Conservation (phyloP, 2,329 filamentous ascomycete species). For the Scedosporium dehoogii region DNA sequence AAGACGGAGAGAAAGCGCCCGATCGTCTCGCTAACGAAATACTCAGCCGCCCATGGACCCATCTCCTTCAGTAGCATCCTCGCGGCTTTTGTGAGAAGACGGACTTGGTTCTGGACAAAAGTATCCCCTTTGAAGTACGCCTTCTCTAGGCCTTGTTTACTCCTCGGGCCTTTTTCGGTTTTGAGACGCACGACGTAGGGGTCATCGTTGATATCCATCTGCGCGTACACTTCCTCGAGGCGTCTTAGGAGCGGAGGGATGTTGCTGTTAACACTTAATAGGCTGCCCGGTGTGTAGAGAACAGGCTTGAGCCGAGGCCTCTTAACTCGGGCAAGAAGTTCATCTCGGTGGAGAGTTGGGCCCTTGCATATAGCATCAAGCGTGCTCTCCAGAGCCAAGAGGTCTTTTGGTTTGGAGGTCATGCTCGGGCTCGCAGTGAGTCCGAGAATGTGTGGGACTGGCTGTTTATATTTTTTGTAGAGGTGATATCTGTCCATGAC, state of each 20-base stretch:
- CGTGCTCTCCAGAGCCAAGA: constrained; percentile 56
- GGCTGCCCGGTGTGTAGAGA: constrained; percentile 17
- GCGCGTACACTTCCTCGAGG: constrained; percentile 15
- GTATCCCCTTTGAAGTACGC: constrained; percentile 36
- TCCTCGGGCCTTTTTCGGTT: constrained; percentile 29
- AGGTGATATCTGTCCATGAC: constrained; percentile 66
- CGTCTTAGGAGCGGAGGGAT: neutral
- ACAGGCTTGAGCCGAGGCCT: constrained; percentile 44
- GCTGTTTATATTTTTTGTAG: constrained; percentile 23
- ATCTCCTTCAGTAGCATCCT: constrained; percentile 44
- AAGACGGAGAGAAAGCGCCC: neutral
- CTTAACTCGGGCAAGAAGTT: constrained; percentile 59
- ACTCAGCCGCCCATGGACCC: constrained; percentile 60
- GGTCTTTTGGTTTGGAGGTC: constrained; percentile 40
- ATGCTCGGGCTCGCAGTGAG: constrained; percentile 73
- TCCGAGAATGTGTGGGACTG: constrained; percentile 60
- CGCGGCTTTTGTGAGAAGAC: constrained; percentile 39
- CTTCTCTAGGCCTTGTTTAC: constrained; percentile 25
- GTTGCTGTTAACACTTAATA: neutral
- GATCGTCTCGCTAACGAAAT: constrained; percentile 44
- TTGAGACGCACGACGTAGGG: constrained; percentile 45
- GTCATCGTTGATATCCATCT: constrained; percentile 49
- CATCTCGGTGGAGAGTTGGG: constrained; percentile 57
- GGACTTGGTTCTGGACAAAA: constrained; percentile 44
- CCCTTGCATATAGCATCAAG: constrained; percentile 60